A percentile compares a stretch with the other conserved stretches of the same genome.
phyloP scores from a whole-genome alignment of 148 eudicot species.

The Oxyria digyna region DNA sequence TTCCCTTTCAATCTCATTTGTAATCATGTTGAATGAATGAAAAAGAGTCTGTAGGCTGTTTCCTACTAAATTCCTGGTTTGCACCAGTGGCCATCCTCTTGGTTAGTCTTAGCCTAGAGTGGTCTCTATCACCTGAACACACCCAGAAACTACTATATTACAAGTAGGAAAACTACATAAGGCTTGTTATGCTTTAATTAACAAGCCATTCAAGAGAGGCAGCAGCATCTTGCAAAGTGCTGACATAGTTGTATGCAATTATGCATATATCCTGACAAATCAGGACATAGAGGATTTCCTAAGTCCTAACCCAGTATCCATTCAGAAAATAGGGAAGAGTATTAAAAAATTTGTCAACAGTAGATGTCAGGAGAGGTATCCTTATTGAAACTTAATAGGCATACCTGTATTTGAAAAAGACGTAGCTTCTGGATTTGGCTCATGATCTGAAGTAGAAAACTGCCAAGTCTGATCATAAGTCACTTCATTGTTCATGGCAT shows the following conservation, averaged over 20 bases:
- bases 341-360: not conserved
- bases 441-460: not conserved
- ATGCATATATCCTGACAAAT: not conserved
- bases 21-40: too few relatives aligned
- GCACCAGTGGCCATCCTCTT: too few relatives aligned
- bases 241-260: not conserved
- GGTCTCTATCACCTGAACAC: slow-evolving; percentile 81
- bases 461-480: not conserved
- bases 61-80: slow-evolving; percentile 21
- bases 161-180: slow-evolving; percentile 6
- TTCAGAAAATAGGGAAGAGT: not conserved
- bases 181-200: not conserved
- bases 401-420: not conserved
- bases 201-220: not conserved
- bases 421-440: not conserved
- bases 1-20: too few relatives aligned
- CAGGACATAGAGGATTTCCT: not conserved
- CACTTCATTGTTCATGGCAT: not conserved
- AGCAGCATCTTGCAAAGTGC: not conserved
- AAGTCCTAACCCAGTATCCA: not conserved
- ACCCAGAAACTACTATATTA: slow-evolving; percentile 34
- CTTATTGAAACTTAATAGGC: not conserved
- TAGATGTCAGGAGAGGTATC: not conserved
- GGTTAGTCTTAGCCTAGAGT: too few relatives aligned
- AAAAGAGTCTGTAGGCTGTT: too few relatives aligned